Percentiles rank a stretch among this genome's conserved stretches.
Conservation (phyloP, 2,329 filamentous ascomycete genomes). For the Colletotrichum limetticola region DNA sequence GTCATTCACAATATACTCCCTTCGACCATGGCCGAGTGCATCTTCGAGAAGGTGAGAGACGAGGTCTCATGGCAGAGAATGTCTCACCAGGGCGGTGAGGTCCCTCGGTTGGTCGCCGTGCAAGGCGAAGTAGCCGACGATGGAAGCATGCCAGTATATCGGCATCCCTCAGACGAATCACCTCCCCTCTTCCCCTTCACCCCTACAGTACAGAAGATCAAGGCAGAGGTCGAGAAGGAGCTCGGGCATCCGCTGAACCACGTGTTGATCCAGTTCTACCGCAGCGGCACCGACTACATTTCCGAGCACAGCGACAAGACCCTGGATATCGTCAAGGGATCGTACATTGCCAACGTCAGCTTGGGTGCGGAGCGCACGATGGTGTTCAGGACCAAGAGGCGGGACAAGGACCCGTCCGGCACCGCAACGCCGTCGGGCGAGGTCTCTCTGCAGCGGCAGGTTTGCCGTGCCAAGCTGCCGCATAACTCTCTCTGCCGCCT, state of each 20-base stretch:
- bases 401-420: conserved; percentile 51
- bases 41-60: conserved; percentile 76
- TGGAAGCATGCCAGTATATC: conserved; percentile 88
- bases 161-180: conserved; percentile 91
- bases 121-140: conserved; percentile 78
- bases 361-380: conserved; percentile 93
- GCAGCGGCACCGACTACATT: conserved; percentile 89
- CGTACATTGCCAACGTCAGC: conserved; percentile 91
- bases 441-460: conserved; percentile 57
- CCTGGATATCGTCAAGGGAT: conserved; percentile 83
- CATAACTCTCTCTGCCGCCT: conserved; percentile 92
- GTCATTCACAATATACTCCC: conserved; percentile 79
- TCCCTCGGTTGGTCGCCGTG: conserved; percentile 90
- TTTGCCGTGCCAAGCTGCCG: conserved; percentile 78
- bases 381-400: conserved; percentile 85
- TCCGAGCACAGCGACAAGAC: conserved; percentile 98
- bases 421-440: conserved; percentile 32
- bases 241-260: conserved; percentile 90
- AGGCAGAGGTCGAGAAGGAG: conserved; percentile 73
- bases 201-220: conserved; percentile 75
- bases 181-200: conserved; percentile 83
- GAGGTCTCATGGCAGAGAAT: conserved; percentile 92
- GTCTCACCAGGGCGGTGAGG: conserved; percentile 91
- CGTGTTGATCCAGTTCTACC: conserved; percentile 91
- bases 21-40: conserved; percentile 59